Base-by-base conservation (phyloP, 2,329 filamentous ascomycete species). In the Cytospora leucostoma region DNA sequence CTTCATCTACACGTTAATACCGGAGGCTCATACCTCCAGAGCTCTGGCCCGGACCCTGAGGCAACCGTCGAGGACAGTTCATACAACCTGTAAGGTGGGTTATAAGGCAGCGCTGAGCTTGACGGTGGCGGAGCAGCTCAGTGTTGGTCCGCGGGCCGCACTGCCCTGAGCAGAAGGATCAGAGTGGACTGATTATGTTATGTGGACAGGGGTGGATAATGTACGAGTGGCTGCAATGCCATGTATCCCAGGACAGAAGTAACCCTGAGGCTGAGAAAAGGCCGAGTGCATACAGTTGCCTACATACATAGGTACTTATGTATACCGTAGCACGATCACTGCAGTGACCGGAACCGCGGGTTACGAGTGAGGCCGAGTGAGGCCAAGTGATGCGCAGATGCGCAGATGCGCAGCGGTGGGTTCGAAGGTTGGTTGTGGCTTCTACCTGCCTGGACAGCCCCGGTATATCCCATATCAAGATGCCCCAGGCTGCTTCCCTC, bases 51-150 rank as follows among this genome's bases (percentile, higher is more conserved):
- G n/a, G 34, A 35, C 34, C 34, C 34, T 34, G 57, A 53, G 35
- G 47, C 47, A 40, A 21, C 49, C 34, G 15, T 7, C 19, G 44
- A 4, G 44, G 13, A 17, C 7, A 17, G 7, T 44, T 7, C 4
- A 10, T 13, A 17, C 15, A 17, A 17, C 10, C 15, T 19, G 32
- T 53, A 17, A 19, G 13, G 6, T 21, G 12, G 32, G n/a, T n/a
- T 6, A 19, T 17, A 52, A 34, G 56, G 38, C 32, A 21, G 17
- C 11, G 7, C 44, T 10, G 44, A 19, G 52, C 57, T 19, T 49
- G 57, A 53, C 49, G 49, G 57, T 60, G 58, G 58, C 58, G 58
- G 50, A 59, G 57, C 35, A 53, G 32, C 44, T 52, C 51, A 34
- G 56, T 44, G 56, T 27, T 52, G 27, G 27, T 34, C 12, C 21